These are phyloP conservation scores for Porphyrellus cyaneotinctus DNA, from an alignment of 768 basidiomycete species.

Conservation along the genomic window DNA sequence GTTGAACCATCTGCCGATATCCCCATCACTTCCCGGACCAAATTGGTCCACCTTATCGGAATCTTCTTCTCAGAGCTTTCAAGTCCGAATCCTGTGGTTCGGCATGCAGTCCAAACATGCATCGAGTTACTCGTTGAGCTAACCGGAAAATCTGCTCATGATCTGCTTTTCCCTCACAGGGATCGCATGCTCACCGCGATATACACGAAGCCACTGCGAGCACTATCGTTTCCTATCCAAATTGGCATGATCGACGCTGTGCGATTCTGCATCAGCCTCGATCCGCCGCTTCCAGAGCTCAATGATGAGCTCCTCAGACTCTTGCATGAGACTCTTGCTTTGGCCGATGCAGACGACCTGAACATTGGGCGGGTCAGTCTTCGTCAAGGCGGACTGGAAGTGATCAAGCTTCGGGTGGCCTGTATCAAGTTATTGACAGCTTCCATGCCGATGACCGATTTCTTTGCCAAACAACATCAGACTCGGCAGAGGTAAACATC, in stretches of 20 bases:
- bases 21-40: constrained; percentile 42
- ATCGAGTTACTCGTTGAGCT: constrained; percentile 74
- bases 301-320: constrained; percentile 91
- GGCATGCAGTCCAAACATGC: constrained; percentile 77
- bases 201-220: constrained; percentile 94
- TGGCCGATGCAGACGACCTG: constrained; percentile 94
- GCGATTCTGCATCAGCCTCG: constrained; percentile 85
- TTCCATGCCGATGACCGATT: constrained; percentile 92
- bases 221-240: constrained; percentile 90
- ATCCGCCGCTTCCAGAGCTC: constrained; percentile 86
- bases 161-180: constrained; percentile 79
- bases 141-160: constrained; percentile 64
- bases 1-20: constrained; percentile 45
- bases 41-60: constrained; percentile 66
- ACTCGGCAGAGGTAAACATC: constrained; percentile 74
- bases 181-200: constrained; percentile 86
- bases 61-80: constrained; percentile 88
- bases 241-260: constrained; percentile 98
- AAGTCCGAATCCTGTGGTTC: constrained; percentile 79
- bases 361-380: constrained; percentile 70
- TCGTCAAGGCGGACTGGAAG: constrained; percentile 74
- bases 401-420: constrained; percentile 87
- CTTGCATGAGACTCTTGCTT: constrained; percentile 87
- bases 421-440: constrained; percentile 92
- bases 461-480: constrained; percentile 79